phyloP scores from a whole-genome alignment of 768 basidiomycete genomes.

The Boletus rubescentipes region DNA sequence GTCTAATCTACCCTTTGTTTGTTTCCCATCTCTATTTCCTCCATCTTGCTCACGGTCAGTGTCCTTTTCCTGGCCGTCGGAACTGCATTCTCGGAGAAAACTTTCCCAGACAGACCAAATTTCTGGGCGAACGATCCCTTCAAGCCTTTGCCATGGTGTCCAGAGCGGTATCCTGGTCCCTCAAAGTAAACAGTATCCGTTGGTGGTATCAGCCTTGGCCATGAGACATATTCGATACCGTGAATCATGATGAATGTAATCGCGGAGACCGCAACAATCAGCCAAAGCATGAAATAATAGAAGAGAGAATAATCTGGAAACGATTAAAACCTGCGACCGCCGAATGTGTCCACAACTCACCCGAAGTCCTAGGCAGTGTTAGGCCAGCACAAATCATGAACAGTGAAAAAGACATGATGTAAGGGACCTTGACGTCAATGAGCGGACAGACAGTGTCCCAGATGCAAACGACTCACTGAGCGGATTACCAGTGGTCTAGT shows the following conservation, averaged over 20 bases:
- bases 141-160: slow-evolving; percentile 73
- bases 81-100: slow-evolving; percentile 39
- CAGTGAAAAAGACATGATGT: slow-evolving; percentile 72
- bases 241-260: slow-evolving; percentile 74
- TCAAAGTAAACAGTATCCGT: slow-evolving; percentile 80
- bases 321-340: background rate
- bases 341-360: slow-evolving; percentile 44
- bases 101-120: slow-evolving; percentile 35
- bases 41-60: slow-evolving; percentile 39
- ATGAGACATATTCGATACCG: slow-evolving; percentile 93
- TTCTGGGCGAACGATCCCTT: slow-evolving; percentile 35
- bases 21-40: slow-evolving; percentile 80
- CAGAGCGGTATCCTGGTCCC: slow-evolving; percentile 85
- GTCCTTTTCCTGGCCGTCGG: slow-evolving; percentile 38
- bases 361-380: slow-evolving; percentile 83
- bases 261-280: slow-evolving; percentile 58
- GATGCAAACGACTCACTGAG: slow-evolving; percentile 55
- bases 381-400: slow-evolving; percentile 89
- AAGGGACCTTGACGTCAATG: slow-evolving; percentile 67
- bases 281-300: slow-evolving; percentile 85
- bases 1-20: slow-evolving; percentile 75
- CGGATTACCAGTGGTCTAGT: slow-evolving; percentile 78
- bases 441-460: background rate
- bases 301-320: slow-evolving; percentile 74
- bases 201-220: slow-evolving; percentile 85